A percentile compares a stretch with the other conserved stretches of the same genome.
Conservation (phyloP, 2,329 filamentous ascomycete species). For the Chaetomiaceae sp. region DNA sequence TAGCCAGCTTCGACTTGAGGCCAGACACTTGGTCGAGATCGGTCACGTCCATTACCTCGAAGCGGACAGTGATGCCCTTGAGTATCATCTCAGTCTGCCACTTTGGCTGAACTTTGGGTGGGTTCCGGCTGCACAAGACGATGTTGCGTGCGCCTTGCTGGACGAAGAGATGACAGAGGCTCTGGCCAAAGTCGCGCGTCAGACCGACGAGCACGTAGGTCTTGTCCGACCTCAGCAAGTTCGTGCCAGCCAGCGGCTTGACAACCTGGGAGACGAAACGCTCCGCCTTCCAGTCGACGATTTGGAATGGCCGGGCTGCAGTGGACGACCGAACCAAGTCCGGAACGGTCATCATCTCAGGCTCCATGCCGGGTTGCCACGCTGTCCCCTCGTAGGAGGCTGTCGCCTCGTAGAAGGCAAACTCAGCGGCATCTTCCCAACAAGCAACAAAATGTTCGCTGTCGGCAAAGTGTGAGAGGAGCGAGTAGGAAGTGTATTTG, state of each 20-base stretch:
- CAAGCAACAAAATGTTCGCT: not conserved
- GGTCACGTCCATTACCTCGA: conserved; percentile 30
- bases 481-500: conserved; percentile 25
- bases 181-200: conserved; percentile 42
- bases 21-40: conserved; percentile 26
- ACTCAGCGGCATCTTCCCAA: conserved; percentile 25
- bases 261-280: conserved; percentile 27
- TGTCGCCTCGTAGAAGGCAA: conserved; percentile 15
- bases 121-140: conserved; percentile 38
- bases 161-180: conserved; percentile 36
- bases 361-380: not conserved
- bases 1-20: conserved; percentile 25
- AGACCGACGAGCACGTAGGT: conserved; percentile 39
- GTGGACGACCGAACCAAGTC: conserved; percentile 23
- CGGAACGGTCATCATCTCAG: conserved; percentile 23
- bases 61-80: conserved; percentile 24
- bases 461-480: conserved; percentile 8
- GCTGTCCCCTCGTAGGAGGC: not conserved
- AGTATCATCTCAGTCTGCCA: conserved; percentile 33
- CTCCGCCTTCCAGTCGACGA: conserved; percentile 38
- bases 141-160: conserved; percentile 36
- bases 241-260: conserved; percentile 23
- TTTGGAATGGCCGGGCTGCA: conserved; percentile 25
- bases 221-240: conserved; percentile 30
- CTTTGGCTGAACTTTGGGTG: conserved; percentile 23